Evolutionary conservation across 768 basidiomycete genomes (phyloP).

Genomic region (Cystobasidium tubakii): DNA sequence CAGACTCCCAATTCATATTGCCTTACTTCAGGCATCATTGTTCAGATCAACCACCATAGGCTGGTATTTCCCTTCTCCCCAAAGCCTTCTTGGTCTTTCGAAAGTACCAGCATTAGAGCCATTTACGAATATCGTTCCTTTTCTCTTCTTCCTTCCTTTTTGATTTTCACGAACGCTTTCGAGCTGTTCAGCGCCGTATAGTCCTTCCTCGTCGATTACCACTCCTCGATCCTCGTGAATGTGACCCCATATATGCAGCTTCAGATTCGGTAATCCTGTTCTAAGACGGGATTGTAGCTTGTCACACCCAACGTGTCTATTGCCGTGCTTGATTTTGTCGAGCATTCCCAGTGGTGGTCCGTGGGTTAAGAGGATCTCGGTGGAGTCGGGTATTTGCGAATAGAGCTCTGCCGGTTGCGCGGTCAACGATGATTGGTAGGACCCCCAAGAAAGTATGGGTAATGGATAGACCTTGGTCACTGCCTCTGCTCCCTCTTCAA

Average conservation of each 20-base stretch:
- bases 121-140: conserved; percentile 26
- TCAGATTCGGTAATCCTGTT: conserved; percentile 48
- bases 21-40: background rate
- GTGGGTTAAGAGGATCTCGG: conserved; percentile 54
- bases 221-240: conserved; percentile 52
- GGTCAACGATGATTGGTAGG: too few relatives aligned
- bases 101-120: conserved; percentile 27
- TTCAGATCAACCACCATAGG: conserved; percentile 23
- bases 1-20: too few relatives aligned
- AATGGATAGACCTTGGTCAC: background rate
- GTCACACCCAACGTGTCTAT: conserved; percentile 47
- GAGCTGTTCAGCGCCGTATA: background rate
- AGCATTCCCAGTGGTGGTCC: conserved; percentile 52
- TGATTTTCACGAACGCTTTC: background rate
- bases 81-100: conserved; percentile 17
- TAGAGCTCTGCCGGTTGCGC: too few relatives aligned
- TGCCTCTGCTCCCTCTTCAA: background rate
- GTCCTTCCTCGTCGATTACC: conserved; percentile 42
- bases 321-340: conserved; percentile 41
- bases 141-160: background rate
- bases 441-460: too few relatives aligned
- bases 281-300: conserved; percentile 49
- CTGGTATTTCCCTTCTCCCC: conserved; percentile 30
- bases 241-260: conserved; percentile 53
- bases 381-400: conserved; percentile 47